These are phyloP conservation scores for Xerocomellus chrysenteron DNA, from an alignment of 768 basidiomycete species.

Conservation along the genomic window DNA sequence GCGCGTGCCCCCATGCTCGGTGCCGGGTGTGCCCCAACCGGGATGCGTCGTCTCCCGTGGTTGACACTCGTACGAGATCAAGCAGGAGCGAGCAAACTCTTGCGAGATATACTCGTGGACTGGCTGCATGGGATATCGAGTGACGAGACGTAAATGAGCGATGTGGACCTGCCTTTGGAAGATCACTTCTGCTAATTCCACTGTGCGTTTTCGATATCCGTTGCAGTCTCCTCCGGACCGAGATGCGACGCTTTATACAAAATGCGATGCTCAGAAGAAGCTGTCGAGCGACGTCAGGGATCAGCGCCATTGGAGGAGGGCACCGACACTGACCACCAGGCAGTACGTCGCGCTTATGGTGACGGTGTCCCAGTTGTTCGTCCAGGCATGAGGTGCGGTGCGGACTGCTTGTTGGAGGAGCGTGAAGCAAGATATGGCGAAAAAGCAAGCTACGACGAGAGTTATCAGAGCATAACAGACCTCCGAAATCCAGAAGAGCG, in stretches of 20 bases:
- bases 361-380: slow-evolving; percentile 64
- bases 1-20: slow-evolving; percentile 55
- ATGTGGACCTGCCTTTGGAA: slow-evolving; percentile 51
- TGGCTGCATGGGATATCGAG: slow-evolving; percentile 37
- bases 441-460: slow-evolving; percentile 49
- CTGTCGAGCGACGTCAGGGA: slow-evolving; percentile 33
- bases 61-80: slow-evolving; percentile 68
- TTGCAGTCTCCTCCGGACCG: slow-evolving; percentile 62
- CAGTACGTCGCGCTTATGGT: slow-evolving; percentile 71
- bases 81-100: slow-evolving; percentile 74
- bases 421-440: slow-evolving; percentile 61
- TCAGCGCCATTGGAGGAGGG: not conserved
- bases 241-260: slow-evolving; percentile 67
- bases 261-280: slow-evolving; percentile 56
- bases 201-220: slow-evolving; percentile 63
- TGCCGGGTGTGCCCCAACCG: slow-evolving; percentile 76
- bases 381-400: slow-evolving; percentile 57
- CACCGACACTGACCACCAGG: slow-evolving; percentile 54
- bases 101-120: slow-evolving; percentile 68
- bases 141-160: not conserved
- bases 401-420: slow-evolving; percentile 73
- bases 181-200: slow-evolving; percentile 51
- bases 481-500: slow-evolving; percentile 52
- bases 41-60: slow-evolving; percentile 65
- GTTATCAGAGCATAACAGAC: slow-evolving; percentile 53